Percentiles rank a stretch among this genome's conserved stretches.
phyloP scores from a whole-genome alignment of 768 basidiomycete species.

The Chalciporus pseudorubinellus region DNA sequence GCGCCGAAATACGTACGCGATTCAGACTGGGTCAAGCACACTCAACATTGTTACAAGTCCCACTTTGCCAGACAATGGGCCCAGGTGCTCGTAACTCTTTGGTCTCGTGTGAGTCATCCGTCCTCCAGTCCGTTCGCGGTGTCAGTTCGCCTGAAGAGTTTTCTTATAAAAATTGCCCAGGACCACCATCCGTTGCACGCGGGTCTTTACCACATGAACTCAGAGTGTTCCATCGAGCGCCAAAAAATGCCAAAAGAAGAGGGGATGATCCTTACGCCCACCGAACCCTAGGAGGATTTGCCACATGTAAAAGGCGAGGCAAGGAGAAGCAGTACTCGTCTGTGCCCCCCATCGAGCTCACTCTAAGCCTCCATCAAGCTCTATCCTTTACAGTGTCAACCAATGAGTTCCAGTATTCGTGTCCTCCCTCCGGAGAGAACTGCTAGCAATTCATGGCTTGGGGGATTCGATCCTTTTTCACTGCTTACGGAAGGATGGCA shows the following conservation, averaged over 20 bases:
- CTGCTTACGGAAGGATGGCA: slow-evolving; percentile 12
- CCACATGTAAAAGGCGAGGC: slow-evolving; percentile 21
- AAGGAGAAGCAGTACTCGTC: not conserved
- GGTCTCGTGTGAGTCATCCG: too few relatives aligned
- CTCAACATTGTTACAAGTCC: too few relatives aligned
- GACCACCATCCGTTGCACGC: not conserved
- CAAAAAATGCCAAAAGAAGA: slow-evolving; percentile 8
- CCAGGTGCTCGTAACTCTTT: too few relatives aligned
- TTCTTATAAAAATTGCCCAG: not conserved
- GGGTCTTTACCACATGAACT: not conserved
- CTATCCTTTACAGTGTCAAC: not conserved
- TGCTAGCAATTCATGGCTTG: slow-evolving; percentile 8
- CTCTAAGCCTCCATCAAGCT: not conserved
- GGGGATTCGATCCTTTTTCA: slow-evolving; percentile 5
- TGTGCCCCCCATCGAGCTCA: too few relatives aligned
- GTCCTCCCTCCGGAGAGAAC: slow-evolving; percentile 17
- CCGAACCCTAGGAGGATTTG: not conserved
- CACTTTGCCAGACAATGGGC: too few relatives aligned
- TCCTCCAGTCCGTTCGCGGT: too few relatives aligned
- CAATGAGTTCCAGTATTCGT: slow-evolving; percentile 19
- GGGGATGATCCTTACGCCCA: slow-evolving; percentile 13
- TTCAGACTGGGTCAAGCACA: too few relatives aligned
- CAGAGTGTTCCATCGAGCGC: not conserved
- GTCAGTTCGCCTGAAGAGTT: not conserved
- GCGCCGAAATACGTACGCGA: too few relatives aligned